Evolutionary conservation across 352 stramenopile genomes (phyloP).

Genomic region (Phytopythium cucurbitacearum): DNA sequence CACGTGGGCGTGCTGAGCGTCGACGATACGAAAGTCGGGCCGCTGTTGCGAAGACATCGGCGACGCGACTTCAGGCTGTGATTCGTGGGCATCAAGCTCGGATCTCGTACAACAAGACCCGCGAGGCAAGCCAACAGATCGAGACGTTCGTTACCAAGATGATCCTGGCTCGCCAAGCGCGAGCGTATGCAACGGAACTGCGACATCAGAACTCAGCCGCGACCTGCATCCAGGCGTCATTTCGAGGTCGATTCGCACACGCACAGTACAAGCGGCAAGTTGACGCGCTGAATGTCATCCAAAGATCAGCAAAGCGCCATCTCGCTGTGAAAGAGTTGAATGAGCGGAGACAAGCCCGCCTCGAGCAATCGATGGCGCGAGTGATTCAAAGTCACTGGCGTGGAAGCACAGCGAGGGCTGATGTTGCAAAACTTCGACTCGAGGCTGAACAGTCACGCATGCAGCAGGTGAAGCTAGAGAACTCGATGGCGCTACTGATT

Average conservation of each 20-base stretch:
- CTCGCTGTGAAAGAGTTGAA: background rate
- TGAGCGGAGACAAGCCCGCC: background rate
- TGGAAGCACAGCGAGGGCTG: slow-evolving; percentile 7
- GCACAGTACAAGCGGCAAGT: background rate
- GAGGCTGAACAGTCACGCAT: slow-evolving; percentile 5
- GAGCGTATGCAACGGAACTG: slow-evolving; percentile 3
- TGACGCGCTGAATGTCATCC: background rate
- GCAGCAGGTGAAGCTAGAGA: slow-evolving; percentile 6
- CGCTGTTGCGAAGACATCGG: slow-evolving; percentile 18
- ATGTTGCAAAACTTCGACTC: slow-evolving; percentile 10
- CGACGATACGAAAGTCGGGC: slow-evolving; percentile 25
- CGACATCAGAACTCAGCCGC: background rate
- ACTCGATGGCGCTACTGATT: slow-evolving; percentile 16
- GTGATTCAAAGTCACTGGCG: slow-evolving; percentile 3
- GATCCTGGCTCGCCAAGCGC: slow-evolving; percentile 17
- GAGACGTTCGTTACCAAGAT: slow-evolving; percentile 18
- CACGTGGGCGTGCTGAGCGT: slow-evolving; percentile 27
- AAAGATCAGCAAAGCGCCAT: background rate
- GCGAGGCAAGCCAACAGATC: slow-evolving; percentile 21
- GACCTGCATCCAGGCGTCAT: slow-evolving; percentile 2
- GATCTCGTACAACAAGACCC: slow-evolving; percentile 17
- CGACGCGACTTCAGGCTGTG: slow-evolving; percentile 31
- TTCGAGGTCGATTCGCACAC: background rate
- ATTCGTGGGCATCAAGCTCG: slow-evolving; percentile 25
- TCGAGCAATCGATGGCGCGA: background rate